Percentiles rank a stretch among this genome's conserved stretches.
Evolutionary conservation across 2,329 filamentous ascomycete genomes (phyloP).

Genomic region (Reticulascus tulasneorum): DNA sequence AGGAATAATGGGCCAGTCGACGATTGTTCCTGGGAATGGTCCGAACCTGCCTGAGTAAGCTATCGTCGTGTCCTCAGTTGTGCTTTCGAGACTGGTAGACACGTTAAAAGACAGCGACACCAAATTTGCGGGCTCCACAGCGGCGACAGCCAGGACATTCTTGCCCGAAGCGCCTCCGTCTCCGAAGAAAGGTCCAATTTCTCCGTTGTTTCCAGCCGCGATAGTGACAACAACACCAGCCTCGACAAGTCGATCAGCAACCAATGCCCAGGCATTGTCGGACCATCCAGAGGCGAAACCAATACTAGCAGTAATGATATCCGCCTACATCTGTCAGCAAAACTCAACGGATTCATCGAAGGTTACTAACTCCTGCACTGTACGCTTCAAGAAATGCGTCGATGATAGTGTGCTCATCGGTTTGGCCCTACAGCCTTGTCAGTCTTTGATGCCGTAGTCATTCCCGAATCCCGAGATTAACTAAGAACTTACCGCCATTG

Average conservation of each 20-base stretch:
- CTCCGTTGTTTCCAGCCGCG: slow-evolving; percentile 37
- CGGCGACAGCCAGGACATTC: slow-evolving; percentile 37
- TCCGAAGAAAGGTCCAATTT: slow-evolving; percentile 32
- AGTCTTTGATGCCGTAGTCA: background rate
- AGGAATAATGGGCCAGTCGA: slow-evolving; percentile 23
- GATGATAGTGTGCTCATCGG: slow-evolving; percentile 21
- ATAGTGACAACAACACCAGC: slow-evolving; percentile 34
- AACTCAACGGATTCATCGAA: background rate
- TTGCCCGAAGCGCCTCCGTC: slow-evolving; percentile 33
- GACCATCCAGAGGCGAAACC: slow-evolving; percentile 21
- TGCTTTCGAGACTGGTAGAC: background rate
- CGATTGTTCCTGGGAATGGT: slow-evolving; percentile 28
- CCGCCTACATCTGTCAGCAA: slow-evolving; percentile 7
- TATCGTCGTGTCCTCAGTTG: too few species aligned
- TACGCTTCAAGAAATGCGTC: slow-evolving; percentile 22
- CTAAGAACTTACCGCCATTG: background rate
- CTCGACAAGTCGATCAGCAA: slow-evolving; percentile 35
- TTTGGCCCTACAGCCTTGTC: slow-evolving; percentile 6
- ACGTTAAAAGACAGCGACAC: slow-evolving; percentile 1
- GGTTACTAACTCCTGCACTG: slow-evolving; percentile 16
- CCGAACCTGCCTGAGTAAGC: too few species aligned
- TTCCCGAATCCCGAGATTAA: slow-evolving; percentile 13
- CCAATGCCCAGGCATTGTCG: slow-evolving; percentile 22
- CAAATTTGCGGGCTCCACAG: slow-evolving; percentile 23
- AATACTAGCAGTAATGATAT: slow-evolving; percentile 28